Evolutionary conservation across 176 grass and related monocot genomes (phyloP).

Genomic region (Hsuehochloa calcarea): DNA sequence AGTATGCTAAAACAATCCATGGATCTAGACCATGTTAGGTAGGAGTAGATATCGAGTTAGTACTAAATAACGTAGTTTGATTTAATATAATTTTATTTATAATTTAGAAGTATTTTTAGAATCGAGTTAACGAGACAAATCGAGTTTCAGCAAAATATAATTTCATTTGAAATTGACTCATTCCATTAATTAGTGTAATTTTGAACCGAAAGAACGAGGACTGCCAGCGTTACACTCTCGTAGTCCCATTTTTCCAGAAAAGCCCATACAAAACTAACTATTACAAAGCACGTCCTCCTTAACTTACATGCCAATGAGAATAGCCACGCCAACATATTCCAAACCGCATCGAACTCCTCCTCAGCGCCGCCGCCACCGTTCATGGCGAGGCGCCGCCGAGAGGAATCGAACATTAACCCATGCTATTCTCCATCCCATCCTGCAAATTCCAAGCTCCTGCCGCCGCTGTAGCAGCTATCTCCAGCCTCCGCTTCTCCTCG

Average conservation of each 20-base stretch:
- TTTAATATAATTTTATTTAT: no score
- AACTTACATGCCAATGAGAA: background rate
- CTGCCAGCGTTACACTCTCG: background rate
- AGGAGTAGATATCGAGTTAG: no score
- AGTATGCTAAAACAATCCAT: no score
- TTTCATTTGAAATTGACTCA: no score
- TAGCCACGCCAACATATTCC: background rate
- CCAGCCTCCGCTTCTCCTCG: slow-evolving; percentile 26
- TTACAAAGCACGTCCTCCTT: background rate
- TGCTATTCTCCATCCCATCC: slow-evolving; percentile 37
- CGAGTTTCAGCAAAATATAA: no score
- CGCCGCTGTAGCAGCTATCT: slow-evolving; percentile 34
- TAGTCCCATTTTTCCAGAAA: background rate
- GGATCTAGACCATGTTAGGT: no score
- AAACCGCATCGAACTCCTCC: slow-evolving; percentile 25
- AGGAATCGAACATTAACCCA: slow-evolving; percentile 36
- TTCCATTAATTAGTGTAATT: no score
- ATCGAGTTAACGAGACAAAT: no score
- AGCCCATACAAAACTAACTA: background rate
- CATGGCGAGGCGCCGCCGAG: slow-evolving; percentile 45
- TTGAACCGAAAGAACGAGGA: no score
- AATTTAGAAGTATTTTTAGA: no score
- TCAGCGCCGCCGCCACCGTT: background rate
- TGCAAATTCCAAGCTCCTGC: slow-evolving; percentile 46
- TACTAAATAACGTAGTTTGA: no score